These are phyloP conservation scores for Nothopassalora personata DNA, from an alignment of 2,329 filamentous ascomycete genomes.

Conservation along the genomic window DNA sequence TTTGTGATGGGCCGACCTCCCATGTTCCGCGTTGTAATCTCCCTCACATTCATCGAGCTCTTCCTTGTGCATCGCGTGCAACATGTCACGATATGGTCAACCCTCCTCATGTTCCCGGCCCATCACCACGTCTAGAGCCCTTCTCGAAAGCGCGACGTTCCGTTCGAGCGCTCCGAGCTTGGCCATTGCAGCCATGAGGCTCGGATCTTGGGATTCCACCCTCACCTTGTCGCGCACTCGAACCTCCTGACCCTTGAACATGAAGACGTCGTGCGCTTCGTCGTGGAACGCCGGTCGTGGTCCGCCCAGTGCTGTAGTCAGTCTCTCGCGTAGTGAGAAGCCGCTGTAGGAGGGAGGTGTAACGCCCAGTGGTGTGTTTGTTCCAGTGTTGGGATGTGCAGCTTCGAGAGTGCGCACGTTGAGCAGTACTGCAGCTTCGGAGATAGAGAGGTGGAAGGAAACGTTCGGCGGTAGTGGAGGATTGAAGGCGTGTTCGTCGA, in stretches of 20 bases:
- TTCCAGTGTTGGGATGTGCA: conserved; percentile 29
- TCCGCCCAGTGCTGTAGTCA: conserved; percentile 45
- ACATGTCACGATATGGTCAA: conserved; percentile 1
- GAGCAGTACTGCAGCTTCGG: conserved; percentile 53
- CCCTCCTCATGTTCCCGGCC: conserved; percentile 49
- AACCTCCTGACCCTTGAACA: conserved; percentile 65
- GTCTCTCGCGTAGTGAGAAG: conserved; percentile 54
- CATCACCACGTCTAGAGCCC: conserved; percentile 74
- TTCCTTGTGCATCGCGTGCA: background rate
- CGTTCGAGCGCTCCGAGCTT: conserved; percentile 76
- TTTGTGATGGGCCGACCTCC: background rate
- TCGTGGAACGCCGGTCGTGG: conserved; percentile 40
- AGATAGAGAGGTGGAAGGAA: conserved; percentile 61
- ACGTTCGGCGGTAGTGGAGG: conserved; percentile 61
- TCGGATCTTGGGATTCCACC: conserved; percentile 85
- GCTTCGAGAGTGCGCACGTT: conserved; percentile 64
- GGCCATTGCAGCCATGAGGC: conserved; percentile 72
- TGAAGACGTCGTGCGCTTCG: conserved; percentile 73
- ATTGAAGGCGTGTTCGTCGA: conserved; percentile 54
- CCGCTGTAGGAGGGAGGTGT: conserved; percentile 41
- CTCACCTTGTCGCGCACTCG: conserved; percentile 84
- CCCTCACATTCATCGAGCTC: background rate
- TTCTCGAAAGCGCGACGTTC: conserved; percentile 62
- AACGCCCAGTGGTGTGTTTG: conserved; percentile 29
- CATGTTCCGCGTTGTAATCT: background rate